phyloP scores from a whole-genome alignment of 257 asterid species.

The Solanum ossicruentum region DNA sequence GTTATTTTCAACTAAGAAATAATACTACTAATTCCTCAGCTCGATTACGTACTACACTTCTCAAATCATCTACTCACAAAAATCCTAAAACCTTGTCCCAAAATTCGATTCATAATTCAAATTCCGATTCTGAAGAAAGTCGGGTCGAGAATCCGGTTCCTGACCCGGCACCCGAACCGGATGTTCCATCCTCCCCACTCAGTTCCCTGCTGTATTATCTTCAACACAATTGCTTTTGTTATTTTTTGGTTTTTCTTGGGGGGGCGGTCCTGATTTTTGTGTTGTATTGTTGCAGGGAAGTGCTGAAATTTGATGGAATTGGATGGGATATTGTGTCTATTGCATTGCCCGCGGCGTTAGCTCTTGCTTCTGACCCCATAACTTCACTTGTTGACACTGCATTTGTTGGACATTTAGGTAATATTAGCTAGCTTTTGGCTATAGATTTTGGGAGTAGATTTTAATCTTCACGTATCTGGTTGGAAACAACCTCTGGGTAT shows the following conservation, averaged over 20 bases:
- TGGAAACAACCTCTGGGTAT: too few relatives aligned
- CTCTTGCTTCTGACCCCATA: conserved; percentile 88
- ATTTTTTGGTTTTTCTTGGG: background rate
- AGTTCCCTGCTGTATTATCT: conserved; percentile 16
- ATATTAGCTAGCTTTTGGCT: background rate
- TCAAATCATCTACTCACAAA: conserved; percentile 18
- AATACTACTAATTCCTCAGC: background rate
- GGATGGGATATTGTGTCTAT: conserved; percentile 70
- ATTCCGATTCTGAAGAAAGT: background rate
- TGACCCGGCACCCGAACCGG: conserved; percentile 12
- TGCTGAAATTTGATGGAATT: conserved; percentile 43
- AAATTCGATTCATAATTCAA: background rate
- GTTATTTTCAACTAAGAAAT: conserved; percentile 11
- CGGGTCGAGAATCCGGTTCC: conserved; percentile 1
- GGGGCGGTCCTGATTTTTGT: background rate
- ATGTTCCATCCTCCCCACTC: background rate
- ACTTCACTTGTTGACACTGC: conserved; percentile 80
- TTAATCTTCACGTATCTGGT: too few relatives aligned
- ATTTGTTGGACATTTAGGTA: conserved; percentile 89
- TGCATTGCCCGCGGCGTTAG: conserved; percentile 83
- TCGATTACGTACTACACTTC: conserved; percentile 15
- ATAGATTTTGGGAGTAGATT: too few relatives aligned
- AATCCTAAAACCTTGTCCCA: conserved; percentile 11
- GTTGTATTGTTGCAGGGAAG: conserved; percentile 32
- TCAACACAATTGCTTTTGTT: conserved; percentile 5